Percentiles rank a stretch among this genome's conserved stretches.
Conservation (phyloP, 495 filamentous ascomycete species). For the Monascus purpureus region DNA sequence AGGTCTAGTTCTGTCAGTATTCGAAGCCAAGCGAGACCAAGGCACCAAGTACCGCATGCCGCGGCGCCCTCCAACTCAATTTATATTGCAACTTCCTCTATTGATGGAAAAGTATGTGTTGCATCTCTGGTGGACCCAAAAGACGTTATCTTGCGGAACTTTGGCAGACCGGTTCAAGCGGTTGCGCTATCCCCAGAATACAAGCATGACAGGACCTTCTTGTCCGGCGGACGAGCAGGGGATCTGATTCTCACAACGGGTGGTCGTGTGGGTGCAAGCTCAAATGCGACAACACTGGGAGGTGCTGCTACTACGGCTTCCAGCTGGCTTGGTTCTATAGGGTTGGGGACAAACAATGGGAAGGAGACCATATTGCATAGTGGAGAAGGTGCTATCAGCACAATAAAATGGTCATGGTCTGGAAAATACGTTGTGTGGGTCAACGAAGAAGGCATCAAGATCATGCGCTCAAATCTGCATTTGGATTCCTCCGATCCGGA, state of each 20-base stretch:
- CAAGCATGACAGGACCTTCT: conserved; percentile 69
- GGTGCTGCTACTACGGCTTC: conserved; percentile 67
- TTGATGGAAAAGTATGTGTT: conserved; percentile 90
- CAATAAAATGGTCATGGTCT: conserved; percentile 83
- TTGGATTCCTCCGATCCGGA: conserved; percentile 65
- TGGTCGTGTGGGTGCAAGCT: conserved; percentile 60
- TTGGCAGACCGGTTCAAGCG: conserved; percentile 79
- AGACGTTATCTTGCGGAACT: conserved; percentile 83
- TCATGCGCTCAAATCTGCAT: conserved; percentile 83
- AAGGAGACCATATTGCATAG: conserved; percentile 84
- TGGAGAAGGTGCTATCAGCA: conserved; percentile 80
- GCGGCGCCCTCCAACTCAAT: conserved; percentile 72
- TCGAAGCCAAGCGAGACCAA: conserved; percentile 34
- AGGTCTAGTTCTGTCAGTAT: conserved; percentile 34
- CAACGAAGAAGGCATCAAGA: conserved; percentile 92
- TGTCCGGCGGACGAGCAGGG: conserved; percentile 83
- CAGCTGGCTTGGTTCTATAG: conserved; percentile 84
- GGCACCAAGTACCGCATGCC: conserved; percentile 31
- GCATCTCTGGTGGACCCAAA: conserved; percentile 62
- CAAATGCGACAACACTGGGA: conserved; percentile 65
- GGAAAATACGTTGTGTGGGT: conserved; percentile 88
- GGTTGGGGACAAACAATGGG: conserved; percentile 59
- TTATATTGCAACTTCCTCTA: conserved; percentile 82
- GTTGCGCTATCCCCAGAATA: conserved; percentile 88
- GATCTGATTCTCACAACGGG: conserved; percentile 81